These are phyloP conservation scores for Entonaema liquescens DNA, from an alignment of 495 filamentous ascomycete species.

Conservation along the genomic window DNA sequence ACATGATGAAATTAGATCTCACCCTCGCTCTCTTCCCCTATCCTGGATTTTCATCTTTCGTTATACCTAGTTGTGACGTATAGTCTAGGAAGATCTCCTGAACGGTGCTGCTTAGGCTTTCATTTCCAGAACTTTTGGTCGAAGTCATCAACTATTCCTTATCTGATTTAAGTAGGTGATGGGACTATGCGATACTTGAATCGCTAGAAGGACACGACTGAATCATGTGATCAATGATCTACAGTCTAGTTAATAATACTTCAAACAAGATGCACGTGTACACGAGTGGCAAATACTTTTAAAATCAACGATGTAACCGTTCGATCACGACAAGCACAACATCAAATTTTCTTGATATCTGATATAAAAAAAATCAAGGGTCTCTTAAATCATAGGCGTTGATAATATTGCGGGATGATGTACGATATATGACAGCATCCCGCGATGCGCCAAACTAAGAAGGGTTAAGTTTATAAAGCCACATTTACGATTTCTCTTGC, in stretches of 20 bases:
- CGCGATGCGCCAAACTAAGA: constrained; percentile 15
- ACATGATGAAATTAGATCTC: too few species aligned
- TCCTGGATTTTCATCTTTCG: too few species aligned
- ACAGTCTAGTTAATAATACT: not conserved
- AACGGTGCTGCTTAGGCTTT: too few species aligned
- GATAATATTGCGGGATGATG: not conserved
- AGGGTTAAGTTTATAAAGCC: constrained; percentile 24
- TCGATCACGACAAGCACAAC: constrained; percentile 11
- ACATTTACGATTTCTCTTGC: not conserved
- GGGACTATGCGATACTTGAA: too few species aligned
- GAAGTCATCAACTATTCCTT: too few species aligned
- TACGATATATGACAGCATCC: constrained; percentile 33
- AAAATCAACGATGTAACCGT: constrained; percentile 20
- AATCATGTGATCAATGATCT: not conserved
- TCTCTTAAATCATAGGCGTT: constrained; percentile 30
- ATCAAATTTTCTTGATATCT: constrained; percentile 11
- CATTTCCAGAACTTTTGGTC: too few species aligned
- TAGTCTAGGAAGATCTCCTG: too few species aligned
- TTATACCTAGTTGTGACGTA: too few species aligned
- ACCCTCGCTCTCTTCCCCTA: too few species aligned
- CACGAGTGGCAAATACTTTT: constrained; percentile 8
- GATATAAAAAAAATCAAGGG: not conserved
- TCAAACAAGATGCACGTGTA: constrained; percentile 10
- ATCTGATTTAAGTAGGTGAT: too few species aligned
- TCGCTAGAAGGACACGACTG: not conserved